phyloP scores from a whole-genome alignment of 1,284 basidiomycete species.

The Heliocybe sulcata region DNA sequence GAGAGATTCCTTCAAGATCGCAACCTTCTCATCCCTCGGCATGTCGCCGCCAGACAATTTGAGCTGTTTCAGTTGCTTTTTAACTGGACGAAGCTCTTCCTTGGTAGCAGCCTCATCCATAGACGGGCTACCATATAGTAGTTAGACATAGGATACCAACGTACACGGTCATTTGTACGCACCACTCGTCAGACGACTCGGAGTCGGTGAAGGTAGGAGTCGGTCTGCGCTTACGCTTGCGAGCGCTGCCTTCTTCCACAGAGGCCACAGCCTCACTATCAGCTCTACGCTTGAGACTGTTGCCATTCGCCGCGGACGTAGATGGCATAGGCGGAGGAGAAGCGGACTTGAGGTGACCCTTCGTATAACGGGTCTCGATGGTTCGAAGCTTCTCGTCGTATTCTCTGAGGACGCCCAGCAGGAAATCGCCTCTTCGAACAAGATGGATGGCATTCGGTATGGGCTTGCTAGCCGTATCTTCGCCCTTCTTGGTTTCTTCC shows the following conservation, averaged over 20 bases:
- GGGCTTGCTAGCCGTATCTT: constrained; percentile 71
- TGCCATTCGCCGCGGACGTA: constrained; percentile 47
- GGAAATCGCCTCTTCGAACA: constrained; percentile 93
- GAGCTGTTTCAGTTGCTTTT: constrained; percentile 96
- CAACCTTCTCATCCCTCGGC: constrained; percentile 91
- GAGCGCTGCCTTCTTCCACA: constrained; percentile 60
- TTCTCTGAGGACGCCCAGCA: constrained; percentile 84
- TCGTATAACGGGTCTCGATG: constrained; percentile 46
- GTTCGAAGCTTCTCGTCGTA: constrained; percentile 88
- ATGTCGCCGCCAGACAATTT: constrained; percentile 90
- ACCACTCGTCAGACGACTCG: constrained; percentile 85
- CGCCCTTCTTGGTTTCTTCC: constrained; percentile 91
- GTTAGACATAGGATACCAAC: neutral
- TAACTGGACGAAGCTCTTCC: constrained; percentile 93
- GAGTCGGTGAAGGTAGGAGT: constrained; percentile 92
- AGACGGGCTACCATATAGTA: constrained; percentile 53
- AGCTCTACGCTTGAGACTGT: constrained; percentile 63
- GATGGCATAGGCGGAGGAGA: constrained; percentile 69
- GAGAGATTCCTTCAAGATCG: constrained; percentile 92
- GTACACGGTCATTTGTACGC: constrained; percentile 18
- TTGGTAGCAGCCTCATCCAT: constrained; percentile 97
- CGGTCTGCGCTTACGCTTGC: constrained; percentile 79
- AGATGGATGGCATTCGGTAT: constrained; percentile 97
- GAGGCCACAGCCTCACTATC: constrained; percentile 79
- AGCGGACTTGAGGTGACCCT: constrained; percentile 59